These are phyloP conservation scores for Byssothecium circinans DNA, from an alignment of 2,329 filamentous ascomycete genomes.

Conservation along the genomic window DNA sequence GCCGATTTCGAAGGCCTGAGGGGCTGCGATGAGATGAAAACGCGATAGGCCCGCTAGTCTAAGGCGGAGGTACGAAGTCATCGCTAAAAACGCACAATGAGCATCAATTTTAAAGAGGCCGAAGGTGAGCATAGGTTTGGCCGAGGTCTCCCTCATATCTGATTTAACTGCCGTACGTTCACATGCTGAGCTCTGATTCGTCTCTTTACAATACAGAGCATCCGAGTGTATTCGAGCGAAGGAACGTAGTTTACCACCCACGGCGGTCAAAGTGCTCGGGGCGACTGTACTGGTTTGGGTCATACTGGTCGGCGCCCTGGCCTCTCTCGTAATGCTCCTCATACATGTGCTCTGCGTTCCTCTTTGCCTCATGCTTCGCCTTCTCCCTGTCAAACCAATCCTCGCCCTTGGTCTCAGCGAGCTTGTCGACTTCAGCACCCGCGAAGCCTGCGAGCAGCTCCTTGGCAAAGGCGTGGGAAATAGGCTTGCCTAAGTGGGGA, in stretches of 20 bases:
- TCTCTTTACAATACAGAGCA: too few species aligned
- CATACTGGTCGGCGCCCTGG: constrained; percentile 49
- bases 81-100: too few species aligned
- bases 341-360: constrained; percentile 50
- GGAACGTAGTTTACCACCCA: constrained; percentile 23
- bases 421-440: constrained; percentile 70
- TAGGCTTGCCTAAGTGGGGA: constrained; percentile 60
- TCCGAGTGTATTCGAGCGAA: too few species aligned
- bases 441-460: constrained; percentile 73
- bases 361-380: constrained; percentile 50
- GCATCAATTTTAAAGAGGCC: too few species aligned
- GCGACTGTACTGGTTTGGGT: constrained; percentile 47
- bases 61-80: too few species aligned
- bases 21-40: too few species aligned
- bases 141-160: too few species aligned
- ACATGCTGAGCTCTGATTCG: too few species aligned
- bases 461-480: constrained; percentile 76
- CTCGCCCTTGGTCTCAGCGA: constrained; percentile 61
- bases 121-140: too few species aligned
- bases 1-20: too few species aligned
- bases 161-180: too few species aligned
- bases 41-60: too few species aligned
- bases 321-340: constrained; percentile 51
- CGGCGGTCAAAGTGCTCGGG: constrained; percentile 34
- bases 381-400: constrained; percentile 53